These are phyloP conservation scores for Hordeum pubiflorum DNA, from an alignment of 202 grass and related monocot genomes.

Conservation along the genomic window DNA sequence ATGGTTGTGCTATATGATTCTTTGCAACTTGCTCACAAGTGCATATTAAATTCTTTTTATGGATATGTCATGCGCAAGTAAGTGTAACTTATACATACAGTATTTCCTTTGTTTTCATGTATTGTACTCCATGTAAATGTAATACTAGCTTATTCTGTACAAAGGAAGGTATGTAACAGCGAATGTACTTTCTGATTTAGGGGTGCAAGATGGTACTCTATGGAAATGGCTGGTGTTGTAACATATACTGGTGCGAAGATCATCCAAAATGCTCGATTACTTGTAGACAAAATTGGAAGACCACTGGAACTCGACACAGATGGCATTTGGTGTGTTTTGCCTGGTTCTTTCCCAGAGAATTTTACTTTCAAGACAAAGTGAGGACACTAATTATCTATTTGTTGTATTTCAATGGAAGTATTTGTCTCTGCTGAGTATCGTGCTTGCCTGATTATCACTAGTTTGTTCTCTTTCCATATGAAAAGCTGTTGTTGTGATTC, in stretches of 20 bases:
- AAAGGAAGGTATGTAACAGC: constrained; percentile 16
- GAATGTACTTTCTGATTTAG: constrained; percentile 42
- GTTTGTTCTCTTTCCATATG: not conserved
- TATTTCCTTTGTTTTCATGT: constrained; percentile 21
- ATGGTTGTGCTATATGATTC: constrained; percentile 99
- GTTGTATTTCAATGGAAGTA: constrained; percentile 17
- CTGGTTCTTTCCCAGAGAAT: constrained; percentile 93
- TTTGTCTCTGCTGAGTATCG: not conserved
- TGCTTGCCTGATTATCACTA: constrained; percentile 7
- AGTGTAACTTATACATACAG: constrained; percentile 28
- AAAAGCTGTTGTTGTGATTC: not conserved
- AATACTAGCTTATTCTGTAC: not conserved
- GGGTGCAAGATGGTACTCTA: constrained; percentile 99
- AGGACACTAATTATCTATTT: constrained; percentile 10
- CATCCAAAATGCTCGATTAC: constrained; percentile 88
- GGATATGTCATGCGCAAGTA: constrained; percentile 99
- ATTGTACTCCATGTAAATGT: not conserved
- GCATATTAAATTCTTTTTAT: constrained; percentile 99
- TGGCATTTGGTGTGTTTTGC: constrained; percentile 98
- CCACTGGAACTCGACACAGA: constrained; percentile 96
- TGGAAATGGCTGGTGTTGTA: constrained; percentile 99
- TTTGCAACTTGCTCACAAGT: constrained; percentile 96
- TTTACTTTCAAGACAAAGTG: constrained; percentile 90
- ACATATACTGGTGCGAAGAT: constrained; percentile 99
- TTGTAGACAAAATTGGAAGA: constrained; percentile 95